phyloP scores from a whole-genome alignment of 352 stramenopile species.

The Pythium sp. region DNA sequence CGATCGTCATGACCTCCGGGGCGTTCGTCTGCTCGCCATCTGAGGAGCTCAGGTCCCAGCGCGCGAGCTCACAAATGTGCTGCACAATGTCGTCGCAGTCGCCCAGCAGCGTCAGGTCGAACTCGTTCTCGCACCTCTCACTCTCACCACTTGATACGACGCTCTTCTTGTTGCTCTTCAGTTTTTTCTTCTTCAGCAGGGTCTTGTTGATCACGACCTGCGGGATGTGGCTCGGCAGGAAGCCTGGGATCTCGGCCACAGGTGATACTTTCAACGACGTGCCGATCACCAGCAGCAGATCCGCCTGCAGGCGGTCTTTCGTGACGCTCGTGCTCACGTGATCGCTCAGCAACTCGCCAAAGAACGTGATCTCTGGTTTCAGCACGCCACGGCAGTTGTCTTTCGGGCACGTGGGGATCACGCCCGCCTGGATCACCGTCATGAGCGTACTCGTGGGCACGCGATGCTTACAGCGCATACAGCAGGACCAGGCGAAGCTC shows the following conservation, averaged over 20 bases:
- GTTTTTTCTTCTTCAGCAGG: slow-evolving; percentile 73
- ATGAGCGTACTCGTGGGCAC: slow-evolving; percentile 53
- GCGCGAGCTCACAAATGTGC: slow-evolving; percentile 57
- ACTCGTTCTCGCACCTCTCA: slow-evolving; percentile 24
- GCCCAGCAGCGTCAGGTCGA: slow-evolving; percentile 80
- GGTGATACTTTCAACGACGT: slow-evolving; percentile 96
- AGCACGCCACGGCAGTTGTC: slow-evolving; percentile 89
- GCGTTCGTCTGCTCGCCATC: not conserved
- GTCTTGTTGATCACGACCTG: slow-evolving; percentile 91
- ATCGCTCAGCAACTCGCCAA: slow-evolving; percentile 91
- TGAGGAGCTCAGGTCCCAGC: slow-evolving; percentile 36
- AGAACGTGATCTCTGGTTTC: slow-evolving; percentile 98
- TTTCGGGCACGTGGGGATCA: slow-evolving; percentile 66
- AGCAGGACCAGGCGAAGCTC: slow-evolving; percentile 88
- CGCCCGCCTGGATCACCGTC: slow-evolving; percentile 68
- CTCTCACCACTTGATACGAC: slow-evolving; percentile 22
- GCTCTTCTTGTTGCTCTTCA: slow-evolving; percentile 35
- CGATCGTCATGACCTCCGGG: slow-evolving; percentile 3
- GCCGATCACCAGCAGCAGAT: slow-evolving; percentile 97
- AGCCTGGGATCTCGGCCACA: slow-evolving; percentile 90
- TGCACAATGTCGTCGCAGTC: slow-evolving; percentile 77
- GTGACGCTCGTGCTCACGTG: slow-evolving; percentile 83
- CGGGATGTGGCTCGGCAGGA: slow-evolving; percentile 73
- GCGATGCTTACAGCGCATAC: slow-evolving; percentile 83
- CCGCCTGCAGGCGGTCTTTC: slow-evolving; percentile 73